phyloP scores from a whole-genome alignment of 345 rosid species.

The Hypericum perforatum region DNA sequence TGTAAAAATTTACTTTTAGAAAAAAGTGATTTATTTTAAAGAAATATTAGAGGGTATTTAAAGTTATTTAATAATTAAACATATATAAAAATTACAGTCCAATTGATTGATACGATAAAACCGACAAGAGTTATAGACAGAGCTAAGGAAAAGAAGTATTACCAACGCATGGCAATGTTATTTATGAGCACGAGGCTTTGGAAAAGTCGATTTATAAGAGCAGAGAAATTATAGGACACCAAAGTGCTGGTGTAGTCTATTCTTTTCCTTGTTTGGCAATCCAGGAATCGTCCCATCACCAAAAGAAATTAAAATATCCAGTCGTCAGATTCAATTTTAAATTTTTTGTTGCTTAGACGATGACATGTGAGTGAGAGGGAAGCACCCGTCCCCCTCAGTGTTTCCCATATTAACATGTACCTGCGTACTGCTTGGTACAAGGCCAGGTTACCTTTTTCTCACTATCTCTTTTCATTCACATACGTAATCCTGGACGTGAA shows the following conservation, averaged over 20 bases:
- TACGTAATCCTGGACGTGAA: slow-evolving; percentile 15
- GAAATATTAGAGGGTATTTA: too few relatives aligned
- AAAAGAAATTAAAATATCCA: too few relatives aligned
- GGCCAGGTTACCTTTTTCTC: slow-evolving; percentile 33
- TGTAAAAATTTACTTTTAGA: too few relatives aligned
- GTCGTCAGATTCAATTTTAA: slow-evolving; percentile 2
- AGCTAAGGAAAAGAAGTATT: too few relatives aligned
- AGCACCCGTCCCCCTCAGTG: slow-evolving; percentile 47
- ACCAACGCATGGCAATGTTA: too few relatives aligned
- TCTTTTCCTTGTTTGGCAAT: slow-evolving; percentile 45
- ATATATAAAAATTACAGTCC: too few relatives aligned
- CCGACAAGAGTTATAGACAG: too few relatives aligned
- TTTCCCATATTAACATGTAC: slow-evolving; percentile 68
- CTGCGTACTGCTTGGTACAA: slow-evolving; percentile 59
- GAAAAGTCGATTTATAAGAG: slow-evolving; percentile 56
- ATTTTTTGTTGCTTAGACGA: slow-evolving; percentile 20
- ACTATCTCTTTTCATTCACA: slow-evolving; percentile 41
- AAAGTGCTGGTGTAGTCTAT: slow-evolving; percentile 33
- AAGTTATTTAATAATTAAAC: too few relatives aligned
- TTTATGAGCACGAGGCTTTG: slow-evolving; percentile 35
- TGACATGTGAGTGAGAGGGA: slow-evolving; percentile 59
- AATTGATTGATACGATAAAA: too few relatives aligned
- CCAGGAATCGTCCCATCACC: slow-evolving; percentile 73
- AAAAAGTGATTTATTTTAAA: too few relatives aligned
- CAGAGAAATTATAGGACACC: slow-evolving; percentile 44